Percentiles rank a stretch among this genome's conserved stretches.
phyloP scores from a whole-genome alignment of 768 basidiomycete genomes.

The Myochromella boudieri region DNA sequence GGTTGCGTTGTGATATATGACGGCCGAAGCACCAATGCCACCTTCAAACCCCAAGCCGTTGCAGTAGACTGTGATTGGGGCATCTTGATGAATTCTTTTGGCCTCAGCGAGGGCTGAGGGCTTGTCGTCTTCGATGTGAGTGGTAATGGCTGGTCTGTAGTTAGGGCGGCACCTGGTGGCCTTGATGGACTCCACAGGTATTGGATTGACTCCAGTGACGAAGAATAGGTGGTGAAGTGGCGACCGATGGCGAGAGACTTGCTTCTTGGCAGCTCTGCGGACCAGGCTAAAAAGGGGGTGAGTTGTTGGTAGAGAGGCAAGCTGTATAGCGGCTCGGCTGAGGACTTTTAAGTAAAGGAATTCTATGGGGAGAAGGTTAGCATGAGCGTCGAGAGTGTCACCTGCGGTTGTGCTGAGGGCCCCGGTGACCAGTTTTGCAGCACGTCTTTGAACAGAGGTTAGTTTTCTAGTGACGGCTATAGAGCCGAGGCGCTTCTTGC shows the following conservation, averaged over 20 bases:
- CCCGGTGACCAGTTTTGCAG: constrained; percentile 4
- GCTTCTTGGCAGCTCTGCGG: neutral
- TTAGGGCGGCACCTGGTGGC: neutral
- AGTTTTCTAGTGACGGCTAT: constrained; percentile 2
- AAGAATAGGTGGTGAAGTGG: constrained; percentile 7
- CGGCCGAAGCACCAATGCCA: constrained; percentile 3
- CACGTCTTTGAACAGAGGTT: neutral
- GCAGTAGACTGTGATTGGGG: neutral
- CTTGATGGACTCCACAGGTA: neutral
- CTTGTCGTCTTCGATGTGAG: neutral
- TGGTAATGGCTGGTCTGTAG: neutral
- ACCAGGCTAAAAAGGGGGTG: neutral
- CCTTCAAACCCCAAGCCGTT: constrained; percentile 11
- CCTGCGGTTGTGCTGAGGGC: constrained; percentile 6
- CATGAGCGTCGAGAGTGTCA: constrained; percentile 8
- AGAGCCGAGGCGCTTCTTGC: constrained; percentile 6
- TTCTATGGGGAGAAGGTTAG: constrained; percentile 9
- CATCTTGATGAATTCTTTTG: neutral
- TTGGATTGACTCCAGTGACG: neutral
- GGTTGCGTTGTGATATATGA: neutral
- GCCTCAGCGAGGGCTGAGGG: neutral
- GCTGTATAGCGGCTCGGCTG: neutral
- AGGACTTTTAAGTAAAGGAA: neutral
- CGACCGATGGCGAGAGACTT: neutral
- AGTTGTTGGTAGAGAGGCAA: constrained; percentile 7